Conservation (phyloP, 2,329 filamentous ascomycete genomes). For the Magnaporthales sp. region DNA sequence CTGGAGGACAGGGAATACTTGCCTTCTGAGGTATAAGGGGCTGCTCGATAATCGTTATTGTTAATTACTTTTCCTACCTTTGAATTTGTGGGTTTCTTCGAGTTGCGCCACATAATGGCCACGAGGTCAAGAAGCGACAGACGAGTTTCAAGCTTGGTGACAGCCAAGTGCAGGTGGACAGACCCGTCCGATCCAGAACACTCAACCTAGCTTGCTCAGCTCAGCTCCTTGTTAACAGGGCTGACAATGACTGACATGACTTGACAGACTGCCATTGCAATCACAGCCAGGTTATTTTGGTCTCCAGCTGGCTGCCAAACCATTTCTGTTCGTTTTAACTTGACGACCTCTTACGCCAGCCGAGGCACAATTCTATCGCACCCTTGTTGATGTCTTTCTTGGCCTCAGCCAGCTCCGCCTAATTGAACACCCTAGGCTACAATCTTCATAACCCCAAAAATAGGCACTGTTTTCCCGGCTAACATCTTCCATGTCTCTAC, state of each 20-base stretch:
- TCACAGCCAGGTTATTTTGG: neutral
- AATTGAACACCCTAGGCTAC: neutral
- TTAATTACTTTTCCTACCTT: neutral
- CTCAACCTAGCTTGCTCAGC: neutral
- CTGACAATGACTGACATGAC: neutral
- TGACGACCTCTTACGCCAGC: neutral
- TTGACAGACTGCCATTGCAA: neutral
- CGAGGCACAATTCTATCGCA: neutral
- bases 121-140: neutral
- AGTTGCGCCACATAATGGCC: neutral
- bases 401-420: neutral
- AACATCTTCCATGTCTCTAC: neutral
- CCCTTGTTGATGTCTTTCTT: neutral
- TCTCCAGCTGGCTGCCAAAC: neutral
- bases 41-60: neutral
- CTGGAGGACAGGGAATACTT: neutral
- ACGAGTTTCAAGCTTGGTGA: neutral
- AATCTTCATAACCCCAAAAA: neutral
- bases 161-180: too few species aligned
- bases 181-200: neutral
- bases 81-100: neutral
- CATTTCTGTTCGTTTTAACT: neutral
- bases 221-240: neutral
- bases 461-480: neutral
- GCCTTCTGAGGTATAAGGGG: neutral